Percentiles rank a stretch among this genome's conserved stretches.
phyloP scores from a whole-genome alignment of 164 flowering plant genomes.

The Magnolia sinica region DNA sequence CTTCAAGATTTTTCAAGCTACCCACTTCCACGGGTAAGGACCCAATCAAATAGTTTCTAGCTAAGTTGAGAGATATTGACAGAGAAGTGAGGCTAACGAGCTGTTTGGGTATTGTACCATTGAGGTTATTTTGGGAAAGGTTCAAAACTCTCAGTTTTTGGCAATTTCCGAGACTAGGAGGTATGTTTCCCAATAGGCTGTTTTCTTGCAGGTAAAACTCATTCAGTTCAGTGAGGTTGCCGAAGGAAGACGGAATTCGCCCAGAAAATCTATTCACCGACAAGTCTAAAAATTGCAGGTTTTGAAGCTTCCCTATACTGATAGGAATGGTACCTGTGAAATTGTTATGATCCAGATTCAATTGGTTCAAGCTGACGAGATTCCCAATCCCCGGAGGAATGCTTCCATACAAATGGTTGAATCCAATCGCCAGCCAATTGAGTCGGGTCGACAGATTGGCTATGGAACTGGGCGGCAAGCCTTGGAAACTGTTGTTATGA shows the following conservation, averaged over 20 bases:
- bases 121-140: slow-evolving; percentile 6
- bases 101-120: slow-evolving; percentile 27
- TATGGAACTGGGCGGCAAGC: slow-evolving; percentile 25
- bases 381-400: slow-evolving; percentile 36
- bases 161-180: slow-evolving; percentile 7
- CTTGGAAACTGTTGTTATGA: slow-evolving; percentile 12
- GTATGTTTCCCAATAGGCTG: slow-evolving; percentile 6
- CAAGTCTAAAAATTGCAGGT: slow-evolving; percentile 16
- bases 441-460: slow-evolving; percentile 26
- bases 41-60: slow-evolving; percentile 31
- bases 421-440: background rate
- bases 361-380: slow-evolving; percentile 13
- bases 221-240: slow-evolving; percentile 18
- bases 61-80: slow-evolving; percentile 18
- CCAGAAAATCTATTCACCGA: slow-evolving; percentile 20
- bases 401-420: slow-evolving; percentile 24
- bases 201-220: background rate
- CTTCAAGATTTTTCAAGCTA: slow-evolving; percentile 16
- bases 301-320: slow-evolving; percentile 25
- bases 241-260: slow-evolving; percentile 27
- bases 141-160: background rate
- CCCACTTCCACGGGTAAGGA: slow-evolving; percentile 31
- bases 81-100: slow-evolving; percentile 19
- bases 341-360: slow-evolving; percentile 14
- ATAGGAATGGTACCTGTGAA: slow-evolving; percentile 29